These are phyloP conservation scores for Ascochyta koolunga DNA, from an alignment of 2,329 filamentous ascomycete species.

Conservation along the genomic window DNA sequence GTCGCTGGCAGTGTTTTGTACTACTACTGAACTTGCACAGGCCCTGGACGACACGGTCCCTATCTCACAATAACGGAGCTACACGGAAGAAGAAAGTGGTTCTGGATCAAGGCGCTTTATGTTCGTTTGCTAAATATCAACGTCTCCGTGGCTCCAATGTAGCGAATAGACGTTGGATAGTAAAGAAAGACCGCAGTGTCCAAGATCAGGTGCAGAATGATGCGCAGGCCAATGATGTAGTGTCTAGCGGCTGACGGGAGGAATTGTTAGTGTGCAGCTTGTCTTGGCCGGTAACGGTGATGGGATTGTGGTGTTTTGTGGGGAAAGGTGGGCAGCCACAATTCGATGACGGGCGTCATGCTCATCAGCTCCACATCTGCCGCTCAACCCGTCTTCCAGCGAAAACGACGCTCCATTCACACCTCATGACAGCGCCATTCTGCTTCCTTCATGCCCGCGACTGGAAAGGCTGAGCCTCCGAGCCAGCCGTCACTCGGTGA, in stretches of 20 bases:
- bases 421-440: slow-evolving; percentile 25
- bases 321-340: not conserved
- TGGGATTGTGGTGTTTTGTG: slow-evolving; percentile 10
- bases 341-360: slow-evolving; percentile 7
- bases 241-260: too few species aligned
- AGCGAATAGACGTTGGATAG: too few species aligned
- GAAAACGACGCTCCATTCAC: slow-evolving; percentile 6
- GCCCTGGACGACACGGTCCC: too few species aligned
- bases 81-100: too few species aligned
- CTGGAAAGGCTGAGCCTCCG: slow-evolving; percentile 33
- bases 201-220: too few species aligned
- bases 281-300: not conserved
- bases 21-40: not conserved
- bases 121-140: too few species aligned
- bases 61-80: too few species aligned
- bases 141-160: too few species aligned
- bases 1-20: too few species aligned
- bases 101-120: too few species aligned
- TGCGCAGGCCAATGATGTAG: too few species aligned
- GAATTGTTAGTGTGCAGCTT: too few species aligned
- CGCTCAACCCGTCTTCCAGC: not conserved
- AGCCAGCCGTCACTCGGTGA: slow-evolving; percentile 20
- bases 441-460: slow-evolving; percentile 35
- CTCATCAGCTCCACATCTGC: slow-evolving; percentile 7
- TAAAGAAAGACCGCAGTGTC: not conserved